phyloP scores from a whole-genome alignment of 2,329 filamentous ascomycete species.

The Beauveria sp. region DNA sequence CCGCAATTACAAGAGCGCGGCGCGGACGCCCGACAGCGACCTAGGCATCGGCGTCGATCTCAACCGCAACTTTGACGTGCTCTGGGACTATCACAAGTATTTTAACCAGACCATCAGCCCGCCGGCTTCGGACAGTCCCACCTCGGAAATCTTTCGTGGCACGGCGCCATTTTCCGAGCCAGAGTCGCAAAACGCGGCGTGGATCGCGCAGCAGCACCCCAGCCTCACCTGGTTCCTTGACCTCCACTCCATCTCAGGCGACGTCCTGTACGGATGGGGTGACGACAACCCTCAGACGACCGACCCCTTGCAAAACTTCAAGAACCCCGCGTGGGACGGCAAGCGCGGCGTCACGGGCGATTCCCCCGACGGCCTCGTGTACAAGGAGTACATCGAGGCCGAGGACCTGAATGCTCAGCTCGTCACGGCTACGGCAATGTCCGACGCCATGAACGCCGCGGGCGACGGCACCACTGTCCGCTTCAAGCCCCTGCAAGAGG shows the following conservation, averaged over 20 bases:
- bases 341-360: constrained; percentile 39
- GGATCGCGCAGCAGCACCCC: constrained; percentile 40
- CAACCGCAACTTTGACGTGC: constrained; percentile 50
- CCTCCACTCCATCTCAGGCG: constrained; percentile 45
- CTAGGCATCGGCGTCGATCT: constrained; percentile 39
- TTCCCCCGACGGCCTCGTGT: constrained; percentile 24
- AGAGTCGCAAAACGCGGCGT: constrained; percentile 47
- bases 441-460: constrained; percentile 30
- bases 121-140: constrained; percentile 30
- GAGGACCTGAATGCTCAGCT: constrained; percentile 28
- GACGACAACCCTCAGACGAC: constrained; percentile 44
- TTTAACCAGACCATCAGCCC: constrained; percentile 33
- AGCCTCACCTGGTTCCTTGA: constrained; percentile 51
- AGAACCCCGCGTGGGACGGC: constrained; percentile 43
- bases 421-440: constrained; percentile 27
- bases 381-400: constrained; percentile 38
- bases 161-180: constrained; percentile 45
- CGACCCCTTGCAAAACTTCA: constrained; percentile 40
- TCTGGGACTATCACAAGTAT: constrained; percentile 43
- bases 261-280: constrained; percentile 50
- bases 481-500: constrained; percentile 31
- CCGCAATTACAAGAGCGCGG: constrained; percentile 35
- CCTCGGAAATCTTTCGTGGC: constrained; percentile 42
- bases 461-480: constrained; percentile 20
- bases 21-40: constrained; percentile 18